Evolutionary conservation across 2,329 filamentous ascomycete genomes (phyloP).

Genomic region (Diaporthe destruens): DNA sequence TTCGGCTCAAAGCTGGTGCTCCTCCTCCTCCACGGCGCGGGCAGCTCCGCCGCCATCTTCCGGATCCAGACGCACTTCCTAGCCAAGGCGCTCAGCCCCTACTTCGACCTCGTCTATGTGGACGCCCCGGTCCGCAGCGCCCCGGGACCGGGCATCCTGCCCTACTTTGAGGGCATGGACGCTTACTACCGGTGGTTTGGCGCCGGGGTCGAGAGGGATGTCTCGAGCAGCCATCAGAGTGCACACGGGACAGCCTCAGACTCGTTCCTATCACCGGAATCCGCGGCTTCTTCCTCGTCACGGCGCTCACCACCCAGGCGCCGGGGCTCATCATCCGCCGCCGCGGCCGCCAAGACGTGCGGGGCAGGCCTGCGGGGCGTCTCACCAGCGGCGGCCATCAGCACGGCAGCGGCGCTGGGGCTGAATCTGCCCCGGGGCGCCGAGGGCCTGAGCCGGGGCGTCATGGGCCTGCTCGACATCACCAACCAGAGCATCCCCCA

Average conservation of each 20-base stretch:
- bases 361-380: conserved; percentile 38
- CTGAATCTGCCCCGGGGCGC: background rate
- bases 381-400: conserved; percentile 43
- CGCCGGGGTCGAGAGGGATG: conserved; percentile 35
- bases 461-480: conserved; percentile 21
- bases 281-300: background rate
- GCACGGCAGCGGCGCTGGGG: conserved; percentile 10
- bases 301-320: background rate
- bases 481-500: conserved; percentile 23
- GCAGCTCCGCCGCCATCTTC: conserved; percentile 54
- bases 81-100: conserved; percentile 47
- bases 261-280: conserved; percentile 7
- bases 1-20: conserved; percentile 41
- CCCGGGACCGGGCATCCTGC: conserved; percentile 53
- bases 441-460: conserved; percentile 18
- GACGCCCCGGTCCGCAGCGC: conserved; percentile 49
- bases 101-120: conserved; percentile 54
- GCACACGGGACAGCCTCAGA: background rate
- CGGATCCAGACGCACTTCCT: conserved; percentile 53
- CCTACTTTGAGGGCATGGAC: conserved; percentile 51
- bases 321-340: background rate
- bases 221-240: background rate
- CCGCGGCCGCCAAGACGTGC: conserved; percentile 31
- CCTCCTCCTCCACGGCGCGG: conserved; percentile 56
- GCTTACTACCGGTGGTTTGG: conserved; percentile 53